phyloP scores from a whole-genome alignment of 106 monocot species.

The Xerophyta viscosa region DNA sequence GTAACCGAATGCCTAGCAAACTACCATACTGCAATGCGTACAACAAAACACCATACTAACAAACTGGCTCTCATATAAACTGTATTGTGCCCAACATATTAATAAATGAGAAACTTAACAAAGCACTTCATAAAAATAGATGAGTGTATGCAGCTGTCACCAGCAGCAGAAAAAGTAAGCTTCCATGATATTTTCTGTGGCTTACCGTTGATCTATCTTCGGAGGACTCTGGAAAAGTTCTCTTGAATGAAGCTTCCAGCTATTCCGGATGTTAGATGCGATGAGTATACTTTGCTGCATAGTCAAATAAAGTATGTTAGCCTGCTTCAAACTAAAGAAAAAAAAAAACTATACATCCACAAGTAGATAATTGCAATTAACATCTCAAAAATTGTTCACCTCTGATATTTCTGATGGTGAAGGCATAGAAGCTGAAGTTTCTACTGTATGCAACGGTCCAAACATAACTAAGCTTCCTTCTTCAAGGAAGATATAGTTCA shows the following conservation, averaged over 20 bases:
- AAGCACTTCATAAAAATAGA: too few species aligned
- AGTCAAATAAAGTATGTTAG: conserved; percentile 1
- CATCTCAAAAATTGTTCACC: background rate
- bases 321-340: background rate
- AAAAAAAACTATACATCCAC: background rate
- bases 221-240: background rate
- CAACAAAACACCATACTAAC: too few species aligned
- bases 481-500: conserved; percentile 35
- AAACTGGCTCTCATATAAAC: too few species aligned
- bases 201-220: conserved; percentile 3
- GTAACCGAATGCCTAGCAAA: too few species aligned
- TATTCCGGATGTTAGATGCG: conserved; percentile 16
- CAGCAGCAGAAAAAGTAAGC: too few species aligned
- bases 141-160: too few species aligned
- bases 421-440: background rate
- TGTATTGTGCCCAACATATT: too few species aligned
- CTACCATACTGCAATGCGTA: too few species aligned
- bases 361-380: background rate
- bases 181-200: too few species aligned
- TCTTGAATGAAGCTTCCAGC: conserved; percentile 8
- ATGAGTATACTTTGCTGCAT: conserved; percentile 8
- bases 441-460: background rate
- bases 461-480: conserved; percentile 19
- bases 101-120: too few species aligned
- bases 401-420: conserved; percentile 1